Conservation (phyloP, 805 yeast species). For the Wickerhamiella domercqiae region DNA sequence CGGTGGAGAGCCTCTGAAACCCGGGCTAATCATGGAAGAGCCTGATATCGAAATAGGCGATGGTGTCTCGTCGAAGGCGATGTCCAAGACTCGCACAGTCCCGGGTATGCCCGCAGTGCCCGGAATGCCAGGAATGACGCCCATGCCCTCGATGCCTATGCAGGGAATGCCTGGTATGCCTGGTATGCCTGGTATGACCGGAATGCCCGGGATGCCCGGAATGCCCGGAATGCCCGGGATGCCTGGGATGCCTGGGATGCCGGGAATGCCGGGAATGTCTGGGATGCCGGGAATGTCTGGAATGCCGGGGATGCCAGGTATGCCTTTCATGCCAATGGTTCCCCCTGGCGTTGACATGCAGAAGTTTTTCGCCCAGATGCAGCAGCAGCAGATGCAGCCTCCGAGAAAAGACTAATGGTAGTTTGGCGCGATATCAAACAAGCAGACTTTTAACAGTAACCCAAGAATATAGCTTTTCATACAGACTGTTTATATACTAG, state of each 20-base stretch:
- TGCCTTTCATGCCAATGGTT: slow-evolving; percentile 14
- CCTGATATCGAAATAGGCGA: slow-evolving; percentile 96
- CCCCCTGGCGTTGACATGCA: slow-evolving; percentile 15
- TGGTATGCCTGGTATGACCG: slow-evolving; percentile 16
- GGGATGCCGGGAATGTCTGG: slow-evolving; percentile 24
- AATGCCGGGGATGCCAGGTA: slow-evolving; percentile 16
- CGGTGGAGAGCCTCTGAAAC: slow-evolving; percentile 64
- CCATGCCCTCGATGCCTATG: slow-evolving; percentile 15
- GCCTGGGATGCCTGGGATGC: slow-evolving; percentile 6
- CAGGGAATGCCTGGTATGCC: slow-evolving; percentile 11
- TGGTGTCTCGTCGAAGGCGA: slow-evolving; percentile 43
- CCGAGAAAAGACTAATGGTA: too few relatives aligned
- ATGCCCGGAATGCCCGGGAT: slow-evolving; percentile 11
- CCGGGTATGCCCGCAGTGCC: slow-evolving; percentile 16
- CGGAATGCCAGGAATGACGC: slow-evolving; percentile 19
- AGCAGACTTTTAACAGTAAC: too few relatives aligned
- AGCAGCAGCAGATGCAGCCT: slow-evolving; percentile 13
- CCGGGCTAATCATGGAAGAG: slow-evolving; percentile 81
- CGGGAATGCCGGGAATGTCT: slow-evolving; percentile 9
- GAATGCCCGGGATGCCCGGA: slow-evolving; percentile 13
- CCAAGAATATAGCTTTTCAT: too few relatives aligned
- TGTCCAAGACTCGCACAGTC: background rate
- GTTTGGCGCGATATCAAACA: too few relatives aligned
- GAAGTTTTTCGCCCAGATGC: slow-evolving; percentile 16
- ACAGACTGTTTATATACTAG: too few relatives aligned